A percentile compares a stretch with the other conserved stretches of the same genome.
Conservation (phyloP, 768 basidiomycete species). For the Lactarius tabidus region DNA sequence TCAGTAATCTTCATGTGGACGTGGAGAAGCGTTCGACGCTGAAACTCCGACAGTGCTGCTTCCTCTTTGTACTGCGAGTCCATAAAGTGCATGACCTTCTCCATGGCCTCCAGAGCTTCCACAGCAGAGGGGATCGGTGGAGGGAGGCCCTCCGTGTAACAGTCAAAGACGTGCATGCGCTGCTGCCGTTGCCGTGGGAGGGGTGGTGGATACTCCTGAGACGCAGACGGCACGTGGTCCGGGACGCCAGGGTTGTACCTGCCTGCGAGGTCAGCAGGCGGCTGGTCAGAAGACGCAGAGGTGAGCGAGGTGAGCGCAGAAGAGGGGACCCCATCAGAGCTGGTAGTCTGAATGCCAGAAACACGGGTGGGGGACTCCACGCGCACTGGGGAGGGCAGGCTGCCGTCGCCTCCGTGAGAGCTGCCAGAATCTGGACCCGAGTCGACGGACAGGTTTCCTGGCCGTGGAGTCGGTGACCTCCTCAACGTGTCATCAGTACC, state of each 20-base stretch:
- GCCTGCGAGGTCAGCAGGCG: constrained; percentile 18
- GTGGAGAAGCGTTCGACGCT: constrained; percentile 48
- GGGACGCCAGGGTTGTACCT: constrained; percentile 16
- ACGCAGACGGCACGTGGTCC: constrained; percentile 21
- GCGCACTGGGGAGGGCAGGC: constrained; percentile 17
- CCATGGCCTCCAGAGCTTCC: constrained; percentile 52
- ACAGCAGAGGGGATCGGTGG: constrained; percentile 36
- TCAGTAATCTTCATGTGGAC: constrained; percentile 30
- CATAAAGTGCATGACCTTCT: constrained; percentile 51
- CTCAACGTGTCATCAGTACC: constrained; percentile 22
- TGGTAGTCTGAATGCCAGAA: constrained; percentile 17
- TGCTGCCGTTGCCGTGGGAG: constrained; percentile 20
- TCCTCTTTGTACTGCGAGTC: constrained; percentile 43
- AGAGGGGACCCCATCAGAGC: constrained; percentile 17
- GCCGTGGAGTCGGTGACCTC: constrained; percentile 22
- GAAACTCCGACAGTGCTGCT: constrained; percentile 43
- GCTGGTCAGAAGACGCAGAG: constrained; percentile 20
- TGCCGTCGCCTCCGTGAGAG: constrained; percentile 19
- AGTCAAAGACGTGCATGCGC: constrained; percentile 24
- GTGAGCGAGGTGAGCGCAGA: constrained; percentile 19
- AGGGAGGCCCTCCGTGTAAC: constrained; percentile 11
- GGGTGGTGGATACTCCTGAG: constrained; percentile 16
- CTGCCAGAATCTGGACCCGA: constrained; percentile 7
- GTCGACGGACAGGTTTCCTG: constrained; percentile 16
- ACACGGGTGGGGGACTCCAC: constrained; percentile 14